phyloP scores from a whole-genome alignment of 768 basidiomycete species.

The Hortiboletus campestris region DNA sequence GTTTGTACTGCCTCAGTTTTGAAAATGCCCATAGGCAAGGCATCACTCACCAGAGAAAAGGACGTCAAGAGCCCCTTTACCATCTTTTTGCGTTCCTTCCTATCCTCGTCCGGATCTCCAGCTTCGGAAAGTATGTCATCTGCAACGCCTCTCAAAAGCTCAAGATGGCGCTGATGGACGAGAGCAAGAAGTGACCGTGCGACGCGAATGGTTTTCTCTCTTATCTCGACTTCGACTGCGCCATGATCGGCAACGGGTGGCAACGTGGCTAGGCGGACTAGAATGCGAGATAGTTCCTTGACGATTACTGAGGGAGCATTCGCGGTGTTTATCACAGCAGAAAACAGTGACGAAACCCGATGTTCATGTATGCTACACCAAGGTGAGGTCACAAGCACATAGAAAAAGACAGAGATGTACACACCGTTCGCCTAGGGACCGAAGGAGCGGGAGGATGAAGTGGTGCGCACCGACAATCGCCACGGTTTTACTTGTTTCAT shows the following conservation, averaged over 20 bases:
- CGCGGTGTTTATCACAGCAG: slow-evolving; percentile 29
- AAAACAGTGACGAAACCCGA: slow-evolving; percentile 27
- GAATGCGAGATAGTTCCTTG: slow-evolving; percentile 20
- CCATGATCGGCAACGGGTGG: neutral
- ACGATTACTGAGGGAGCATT: slow-evolving; percentile 21
- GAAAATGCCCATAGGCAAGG: neutral
- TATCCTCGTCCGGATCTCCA: slow-evolving; percentile 19
- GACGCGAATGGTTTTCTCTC: slow-evolving; percentile 1
- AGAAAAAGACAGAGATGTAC: slow-evolving; percentile 23
- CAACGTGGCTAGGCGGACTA: slow-evolving; percentile 21
- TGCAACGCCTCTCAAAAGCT: slow-evolving; percentile 43
- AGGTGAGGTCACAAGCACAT: neutral
- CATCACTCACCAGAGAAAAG: slow-evolving; percentile 49
- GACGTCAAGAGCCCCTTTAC: slow-evolving; percentile 58
- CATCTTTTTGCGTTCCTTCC: slow-evolving; percentile 37
- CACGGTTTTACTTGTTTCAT: slow-evolving; percentile 44
- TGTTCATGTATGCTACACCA: slow-evolving; percentile 32
- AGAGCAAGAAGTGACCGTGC: slow-evolving; percentile 46
- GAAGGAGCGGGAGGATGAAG: slow-evolving; percentile 53
- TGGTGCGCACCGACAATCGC: slow-evolving; percentile 54
- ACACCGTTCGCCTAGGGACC: slow-evolving; percentile 39
- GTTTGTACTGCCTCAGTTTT: neutral
- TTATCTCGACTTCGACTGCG: neutral
- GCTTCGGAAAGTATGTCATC: slow-evolving; percentile 36
- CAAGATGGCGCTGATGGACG: slow-evolving; percentile 66